Conservation (phyloP, 805 yeast genomes). For the Teunomyces atbi region DNA sequence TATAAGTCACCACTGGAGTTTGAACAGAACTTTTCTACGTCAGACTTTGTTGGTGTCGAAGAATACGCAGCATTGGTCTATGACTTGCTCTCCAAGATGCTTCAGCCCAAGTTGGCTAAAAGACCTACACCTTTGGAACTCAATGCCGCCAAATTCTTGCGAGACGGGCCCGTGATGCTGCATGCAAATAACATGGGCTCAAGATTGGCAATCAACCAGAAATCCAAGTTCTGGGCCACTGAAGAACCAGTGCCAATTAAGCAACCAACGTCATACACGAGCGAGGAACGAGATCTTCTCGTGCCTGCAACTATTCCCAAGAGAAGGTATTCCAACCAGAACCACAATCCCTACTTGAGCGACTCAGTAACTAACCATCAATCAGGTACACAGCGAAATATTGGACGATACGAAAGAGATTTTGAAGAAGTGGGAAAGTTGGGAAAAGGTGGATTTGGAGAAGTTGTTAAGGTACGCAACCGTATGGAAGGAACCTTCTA, state of each 20-base stretch:
- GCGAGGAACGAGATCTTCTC: neutral
- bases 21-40: slow-evolving; percentile 19
- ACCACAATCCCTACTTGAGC: slow-evolving; percentile 10
- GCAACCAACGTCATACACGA: neutral
- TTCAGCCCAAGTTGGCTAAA: slow-evolving; percentile 62
- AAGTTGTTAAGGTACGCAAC: slow-evolving; percentile 95
- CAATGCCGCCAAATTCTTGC: slow-evolving; percentile 75
- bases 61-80: slow-evolving; percentile 65
- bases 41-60: slow-evolving; percentile 52
- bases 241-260: neutral
- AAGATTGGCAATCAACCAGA: neutral
- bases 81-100: slow-evolving; percentile 65
- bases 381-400: slow-evolving; percentile 11
- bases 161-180: slow-evolving; percentile 59
- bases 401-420: slow-evolving; percentile 84
- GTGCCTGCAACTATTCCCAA: neutral
- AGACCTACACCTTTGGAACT: slow-evolving; percentile 84
- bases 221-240: slow-evolving; percentile 3
- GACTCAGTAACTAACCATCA: slow-evolving; percentile 2
- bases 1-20: slow-evolving; percentile 49
- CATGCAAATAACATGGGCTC: neutral
- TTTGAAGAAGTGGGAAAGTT: slow-evolving; percentile 90
- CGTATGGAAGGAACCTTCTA: slow-evolving; percentile 91
- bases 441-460: slow-evolving; percentile 97
- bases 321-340: slow-evolving; percentile 24